Conservation (phyloP, 2,329 filamentous ascomycete genomes). For the Ceratocystis lukuohia region DNA sequence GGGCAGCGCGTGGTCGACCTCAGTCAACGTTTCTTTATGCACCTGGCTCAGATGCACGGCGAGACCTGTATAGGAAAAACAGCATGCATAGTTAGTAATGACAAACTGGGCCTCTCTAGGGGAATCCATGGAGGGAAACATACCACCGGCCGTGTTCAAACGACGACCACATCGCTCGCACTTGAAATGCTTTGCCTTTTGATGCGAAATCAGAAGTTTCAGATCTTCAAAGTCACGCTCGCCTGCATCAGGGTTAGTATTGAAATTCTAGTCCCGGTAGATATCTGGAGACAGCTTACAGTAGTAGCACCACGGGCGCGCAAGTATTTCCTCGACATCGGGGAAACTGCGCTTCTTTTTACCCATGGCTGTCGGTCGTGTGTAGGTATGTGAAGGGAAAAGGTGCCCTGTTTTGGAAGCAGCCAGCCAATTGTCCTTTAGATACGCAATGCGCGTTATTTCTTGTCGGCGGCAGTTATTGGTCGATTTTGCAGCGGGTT, state of each 20-base stretch:
- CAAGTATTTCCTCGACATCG: conserved; percentile 75
- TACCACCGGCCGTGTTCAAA: conserved; percentile 89
- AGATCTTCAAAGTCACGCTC: conserved; percentile 96
- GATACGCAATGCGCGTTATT: not conserved
- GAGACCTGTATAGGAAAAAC: conserved; percentile 46
- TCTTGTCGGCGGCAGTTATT: not conserved
- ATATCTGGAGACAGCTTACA: conserved; percentile 38
- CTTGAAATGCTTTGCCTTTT: conserved; percentile 99
- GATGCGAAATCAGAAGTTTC: conserved; percentile 91
- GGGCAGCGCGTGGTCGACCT: conserved; percentile 83
- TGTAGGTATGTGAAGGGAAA: not conserved
- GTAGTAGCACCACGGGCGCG: conserved; percentile 94
- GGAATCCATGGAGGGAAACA: conserved; percentile 24
- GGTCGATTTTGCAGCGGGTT: not conserved
- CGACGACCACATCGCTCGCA: conserved; percentile 81
- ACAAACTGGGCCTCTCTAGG: not conserved
- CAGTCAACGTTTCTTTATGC: conserved; percentile 79
- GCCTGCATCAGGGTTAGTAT: conserved; percentile 30
- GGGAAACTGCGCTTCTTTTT: conserved; percentile 85
- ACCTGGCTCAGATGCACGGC: conserved; percentile 97
- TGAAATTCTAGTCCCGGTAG: not conserved
- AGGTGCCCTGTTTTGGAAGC: not conserved
- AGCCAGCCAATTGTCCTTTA: not conserved
- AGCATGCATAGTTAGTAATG: not conserved
- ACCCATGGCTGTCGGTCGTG: conserved; percentile 41